These are phyloP conservation scores for Vitis labrusca DNA, from an alignment of 164 flowering plant species.

Conservation along the genomic window DNA sequence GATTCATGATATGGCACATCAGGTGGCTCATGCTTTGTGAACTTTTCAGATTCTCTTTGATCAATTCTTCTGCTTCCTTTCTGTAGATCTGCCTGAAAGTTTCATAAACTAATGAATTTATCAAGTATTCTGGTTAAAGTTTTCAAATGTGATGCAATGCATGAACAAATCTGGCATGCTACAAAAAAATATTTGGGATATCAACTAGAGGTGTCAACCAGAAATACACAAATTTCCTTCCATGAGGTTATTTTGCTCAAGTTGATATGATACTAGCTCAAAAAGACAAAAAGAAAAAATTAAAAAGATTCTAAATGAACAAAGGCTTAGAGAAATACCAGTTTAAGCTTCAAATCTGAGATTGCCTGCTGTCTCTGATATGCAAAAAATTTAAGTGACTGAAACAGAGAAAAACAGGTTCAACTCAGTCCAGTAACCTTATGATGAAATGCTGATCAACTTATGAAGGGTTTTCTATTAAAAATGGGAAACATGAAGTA, in stretches of 20 bases:
- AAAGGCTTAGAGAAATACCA: conserved; percentile 40
- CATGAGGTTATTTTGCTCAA: not conserved
- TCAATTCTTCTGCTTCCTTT: not conserved
- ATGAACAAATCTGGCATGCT: not conserved
- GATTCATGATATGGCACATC: not conserved
- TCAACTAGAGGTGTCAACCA: not conserved
- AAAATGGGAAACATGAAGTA: conserved; percentile 4
- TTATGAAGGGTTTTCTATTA: not conserved
- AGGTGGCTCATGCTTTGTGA: not conserved
- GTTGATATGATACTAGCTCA: not conserved
- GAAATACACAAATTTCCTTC: not conserved
- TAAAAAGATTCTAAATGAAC: not conserved
- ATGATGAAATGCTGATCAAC: not conserved
- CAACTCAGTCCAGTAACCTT: not conserved
- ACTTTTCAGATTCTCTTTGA: conserved; percentile 2
- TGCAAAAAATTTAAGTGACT: conserved; percentile 82
- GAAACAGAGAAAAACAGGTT: conserved; percentile 11
- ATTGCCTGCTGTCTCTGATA: conserved; percentile 54
- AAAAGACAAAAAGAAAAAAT: not conserved
- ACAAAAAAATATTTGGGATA: not conserved
- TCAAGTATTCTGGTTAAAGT: not conserved
- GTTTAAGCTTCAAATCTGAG: conserved; percentile 47
- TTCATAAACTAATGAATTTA: not conserved
- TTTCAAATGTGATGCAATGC: not conserved
- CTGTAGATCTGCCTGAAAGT: conserved; percentile 18